Percentiles rank a stretch among this genome's conserved stretches.
Conservation (phyloP, 2,329 filamentous ascomycete genomes). For the Exophiala calicioides region DNA sequence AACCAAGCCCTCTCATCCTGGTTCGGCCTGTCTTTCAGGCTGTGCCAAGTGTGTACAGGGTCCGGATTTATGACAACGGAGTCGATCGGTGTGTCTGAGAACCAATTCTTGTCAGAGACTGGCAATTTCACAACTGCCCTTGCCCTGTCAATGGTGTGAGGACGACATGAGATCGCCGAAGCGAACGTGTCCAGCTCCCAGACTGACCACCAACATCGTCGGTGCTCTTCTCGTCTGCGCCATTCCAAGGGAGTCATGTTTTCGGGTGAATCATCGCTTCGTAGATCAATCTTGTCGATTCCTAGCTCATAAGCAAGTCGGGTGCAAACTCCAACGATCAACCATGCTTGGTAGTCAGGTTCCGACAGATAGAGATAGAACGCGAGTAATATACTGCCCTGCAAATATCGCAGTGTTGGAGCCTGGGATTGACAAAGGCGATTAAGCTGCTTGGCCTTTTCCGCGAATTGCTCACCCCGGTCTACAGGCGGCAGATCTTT, state of each 20-base stretch:
- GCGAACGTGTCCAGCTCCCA: constrained; percentile 48
- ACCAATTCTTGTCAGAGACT: constrained; percentile 39
- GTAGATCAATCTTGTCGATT: constrained; percentile 42
- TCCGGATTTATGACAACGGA: constrained; percentile 37
- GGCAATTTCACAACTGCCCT: constrained; percentile 40
- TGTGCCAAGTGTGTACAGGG: constrained; percentile 37
- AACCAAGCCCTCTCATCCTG: constrained; percentile 42
- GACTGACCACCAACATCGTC: constrained; percentile 44
- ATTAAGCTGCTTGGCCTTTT: too few relatives aligned
- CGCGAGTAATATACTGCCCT: constrained; percentile 1
- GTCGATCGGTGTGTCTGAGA: constrained; percentile 23
- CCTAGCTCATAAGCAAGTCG: constrained; percentile 39
- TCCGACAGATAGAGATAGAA: not conserved
- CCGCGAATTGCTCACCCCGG: too few relatives aligned
- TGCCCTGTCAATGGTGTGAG: constrained; percentile 39
- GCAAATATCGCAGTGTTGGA: constrained; percentile 1
- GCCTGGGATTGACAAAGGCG: too few relatives aligned
- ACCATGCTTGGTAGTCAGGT: constrained; percentile 59
- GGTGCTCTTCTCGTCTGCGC: constrained; percentile 38
- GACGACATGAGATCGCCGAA: constrained; percentile 39
- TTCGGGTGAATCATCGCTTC: not conserved
- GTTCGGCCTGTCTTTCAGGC: constrained; percentile 36
- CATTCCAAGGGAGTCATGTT: constrained; percentile 23
- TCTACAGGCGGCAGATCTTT: too few relatives aligned
- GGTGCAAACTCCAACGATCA: constrained; percentile 62